phyloP scores from a whole-genome alignment of 2,329 filamentous ascomycete species.

The Nemania abortiva region DNA sequence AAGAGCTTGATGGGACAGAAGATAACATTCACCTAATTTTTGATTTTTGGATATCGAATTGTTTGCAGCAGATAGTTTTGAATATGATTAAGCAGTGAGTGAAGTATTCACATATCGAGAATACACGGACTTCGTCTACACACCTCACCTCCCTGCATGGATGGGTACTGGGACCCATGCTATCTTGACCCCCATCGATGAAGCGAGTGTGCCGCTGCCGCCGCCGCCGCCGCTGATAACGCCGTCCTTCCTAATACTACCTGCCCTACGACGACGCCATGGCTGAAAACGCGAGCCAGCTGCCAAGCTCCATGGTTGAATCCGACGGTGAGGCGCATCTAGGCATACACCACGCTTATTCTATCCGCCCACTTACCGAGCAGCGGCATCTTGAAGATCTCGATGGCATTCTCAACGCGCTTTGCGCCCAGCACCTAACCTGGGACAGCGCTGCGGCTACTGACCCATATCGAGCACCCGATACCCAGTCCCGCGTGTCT shows the following conservation, averaged over 20 bases:
- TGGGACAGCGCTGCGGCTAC: not conserved
- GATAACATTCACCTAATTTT: slow-evolving; percentile 67
- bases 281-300: not conserved
- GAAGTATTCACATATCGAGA: not conserved
- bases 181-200: not conserved
- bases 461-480: not conserved
- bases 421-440: not conserved
- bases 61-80: not conserved
- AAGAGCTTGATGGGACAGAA: slow-evolving; percentile 78
- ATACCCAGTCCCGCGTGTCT: not conserved
- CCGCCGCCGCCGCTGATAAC: not conserved
- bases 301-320: not conserved
- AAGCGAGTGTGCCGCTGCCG: not conserved
- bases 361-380: not conserved
- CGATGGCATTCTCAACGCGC: not conserved
- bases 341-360: not conserved
- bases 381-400: not conserved
- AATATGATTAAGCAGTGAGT: not conserved
- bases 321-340: not conserved
- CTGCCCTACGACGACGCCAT: slow-evolving; percentile 6
- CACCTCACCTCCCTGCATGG: not conserved
- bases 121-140: not conserved
- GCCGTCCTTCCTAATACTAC: not conserved
- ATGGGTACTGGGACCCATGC: not conserved
- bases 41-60: not conserved